A percentile compares a stretch with the other conserved stretches of the same genome.
Evolutionary conservation across 805 yeast genomes (phyloP).

Genomic region (Saturnispora sanitii): DNA sequence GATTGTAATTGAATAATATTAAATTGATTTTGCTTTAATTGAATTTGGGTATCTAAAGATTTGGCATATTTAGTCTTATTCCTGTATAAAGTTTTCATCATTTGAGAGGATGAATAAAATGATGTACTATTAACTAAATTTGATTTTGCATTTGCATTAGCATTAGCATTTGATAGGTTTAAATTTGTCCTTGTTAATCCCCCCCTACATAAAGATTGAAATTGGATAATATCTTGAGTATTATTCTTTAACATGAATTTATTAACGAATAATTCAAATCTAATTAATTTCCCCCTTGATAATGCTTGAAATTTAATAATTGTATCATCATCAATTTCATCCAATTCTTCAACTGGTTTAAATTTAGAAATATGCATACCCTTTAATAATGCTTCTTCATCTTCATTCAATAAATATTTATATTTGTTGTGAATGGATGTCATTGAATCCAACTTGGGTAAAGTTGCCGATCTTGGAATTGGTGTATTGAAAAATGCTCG

Average conservation of each 20-base stretch:
- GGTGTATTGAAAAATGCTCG: slow-evolving; percentile 12
- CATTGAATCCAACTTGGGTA: slow-evolving; percentile 12
- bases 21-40: slow-evolving; percentile 14
- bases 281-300: slow-evolving; percentile 55
- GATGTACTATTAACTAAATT: background rate
- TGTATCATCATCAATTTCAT: slow-evolving; percentile 6
- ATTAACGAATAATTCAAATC: slow-evolving; percentile 56
- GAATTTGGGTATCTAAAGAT: slow-evolving; percentile 12
- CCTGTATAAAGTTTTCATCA: slow-evolving; percentile 33
- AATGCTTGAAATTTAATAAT: slow-evolving; percentile 49
- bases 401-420: slow-evolving; percentile 15
- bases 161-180: background rate
- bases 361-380: background rate
- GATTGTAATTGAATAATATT: slow-evolving; percentile 28
- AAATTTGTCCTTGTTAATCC: slow-evolving; percentile 9
- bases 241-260: slow-evolving; percentile 52
- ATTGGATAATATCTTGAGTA: slow-evolving; percentile 36
- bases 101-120: slow-evolving; percentile 17
- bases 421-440: slow-evolving; percentile 13
- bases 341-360: background rate
- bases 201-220: slow-evolving; percentile 49
- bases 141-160: background rate
- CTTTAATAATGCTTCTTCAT: slow-evolving; percentile 15
- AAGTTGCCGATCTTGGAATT: slow-evolving; percentile 5
- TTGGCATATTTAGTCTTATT: slow-evolving; percentile 19